Evolutionary conservation across 495 filamentous ascomycete species (phyloP), one percentile per base, ranked within the genome.

Genomic region (Tuber magnatum): DNA sequence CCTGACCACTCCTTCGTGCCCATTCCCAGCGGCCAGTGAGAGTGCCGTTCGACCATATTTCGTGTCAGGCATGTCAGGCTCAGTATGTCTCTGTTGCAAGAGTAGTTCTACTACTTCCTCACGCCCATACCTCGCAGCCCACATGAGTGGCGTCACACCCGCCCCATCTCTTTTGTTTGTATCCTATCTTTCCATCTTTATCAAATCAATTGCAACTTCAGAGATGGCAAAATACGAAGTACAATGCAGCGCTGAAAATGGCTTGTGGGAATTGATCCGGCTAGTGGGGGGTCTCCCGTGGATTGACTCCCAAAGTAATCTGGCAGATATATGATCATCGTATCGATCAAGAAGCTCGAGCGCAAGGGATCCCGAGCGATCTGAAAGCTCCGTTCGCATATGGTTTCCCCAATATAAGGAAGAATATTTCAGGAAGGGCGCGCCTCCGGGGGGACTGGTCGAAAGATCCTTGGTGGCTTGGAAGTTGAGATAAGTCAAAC

Each of bases 1-100:
- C 24, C 35, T 70, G 35, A 74, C 72, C 16, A 74, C 56, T 12
- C 10, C 72, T n/a, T 39, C 72, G 71, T 74, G 72, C 39, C 72
- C 72, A 5, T 10, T 46, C 32, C 40, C 22, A 24, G 72, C 72
- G 10, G 72, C 72, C 39, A 38, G 41, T n/a, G 38, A 74, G 12
- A 74, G 35, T 41, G 72, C 48, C 39, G 72, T 74, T 28, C 48
- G 48, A 39, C 71, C 51, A 56, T 12, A 73, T n/a, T 9, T 10
- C n/a, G 40, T 73, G 8, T 44, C 40, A 9, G 40, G 38, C 8
- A 51, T 39, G 40, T 69, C 39, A n/a, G 44, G 39, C 14, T 74
- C 20, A 6, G 32, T 69, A 70, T 69, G 3, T 24, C n/a, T 35
- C 38, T 24, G 46, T 22, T 22, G 24, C 39, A 74, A 40, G 35